These are phyloP conservation scores for Termitomyces sp. DNA, from an alignment of 768 basidiomycete genomes.

Conservation along the genomic window DNA sequence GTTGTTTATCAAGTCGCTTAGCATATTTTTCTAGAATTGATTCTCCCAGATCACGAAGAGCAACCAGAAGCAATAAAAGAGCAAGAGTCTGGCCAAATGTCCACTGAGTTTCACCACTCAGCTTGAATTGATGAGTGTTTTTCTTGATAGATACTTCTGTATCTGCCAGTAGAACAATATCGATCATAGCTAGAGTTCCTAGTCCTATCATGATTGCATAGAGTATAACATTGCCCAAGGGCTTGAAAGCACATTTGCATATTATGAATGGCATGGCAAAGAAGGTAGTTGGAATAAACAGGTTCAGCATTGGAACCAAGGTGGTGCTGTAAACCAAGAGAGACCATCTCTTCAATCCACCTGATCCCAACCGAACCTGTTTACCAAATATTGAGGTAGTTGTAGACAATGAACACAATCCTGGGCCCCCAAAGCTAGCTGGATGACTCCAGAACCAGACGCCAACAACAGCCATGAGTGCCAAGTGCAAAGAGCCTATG, in stretches of 20 bases:
- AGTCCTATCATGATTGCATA: background rate
- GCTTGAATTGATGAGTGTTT: background rate
- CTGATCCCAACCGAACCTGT: background rate
- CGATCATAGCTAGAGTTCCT: background rate
- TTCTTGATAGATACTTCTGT: background rate
- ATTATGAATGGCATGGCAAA: background rate
- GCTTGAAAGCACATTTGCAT: background rate
- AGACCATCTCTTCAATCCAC: background rate
- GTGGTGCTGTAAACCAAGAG: background rate
- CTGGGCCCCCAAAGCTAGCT: background rate
- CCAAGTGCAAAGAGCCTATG: background rate
- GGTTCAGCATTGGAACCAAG: background rate
- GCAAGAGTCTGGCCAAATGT: conserved; percentile 8
- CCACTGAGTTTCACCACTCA: background rate
- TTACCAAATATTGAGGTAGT: background rate
- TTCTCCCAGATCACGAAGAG: conserved; percentile 1
- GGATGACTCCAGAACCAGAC: background rate
- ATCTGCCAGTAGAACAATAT: background rate
- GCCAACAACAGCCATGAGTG: conserved; percentile 1
- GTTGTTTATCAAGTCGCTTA: background rate
- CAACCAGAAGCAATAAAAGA: conserved; percentile 1
- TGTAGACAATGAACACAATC: background rate
- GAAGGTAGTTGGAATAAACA: background rate
- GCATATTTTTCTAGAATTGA: background rate
- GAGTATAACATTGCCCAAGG: background rate